Base-by-base conservation (phyloP, 257 asterid genomes). In the Verbascum thapsus region DNA sequence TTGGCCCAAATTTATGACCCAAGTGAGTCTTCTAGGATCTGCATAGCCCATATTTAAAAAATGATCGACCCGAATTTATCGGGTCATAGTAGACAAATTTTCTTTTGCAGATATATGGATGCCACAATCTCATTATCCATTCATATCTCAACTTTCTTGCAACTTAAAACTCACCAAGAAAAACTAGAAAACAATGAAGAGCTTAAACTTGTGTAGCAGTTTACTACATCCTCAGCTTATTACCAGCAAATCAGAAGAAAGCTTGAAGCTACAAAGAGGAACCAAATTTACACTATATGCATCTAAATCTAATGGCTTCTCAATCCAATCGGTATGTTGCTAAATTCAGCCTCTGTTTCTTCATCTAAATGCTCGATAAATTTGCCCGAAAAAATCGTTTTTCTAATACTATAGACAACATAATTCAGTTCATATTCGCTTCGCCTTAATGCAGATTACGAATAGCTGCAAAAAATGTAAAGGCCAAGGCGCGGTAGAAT, bases 401-500 rank as follows among this genome's bases (percentile, higher is more conserved):
- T 55, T 11, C 16, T 16, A n/a, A n/a, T n/a, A 37, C 62, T 4
- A 35, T 15, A 10, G 47, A 52, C 39, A 23, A 51, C 39, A 51
- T 1, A 22, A 2, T 51, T 51, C 16, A 51, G n/a, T 48, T 26
- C 2, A 50, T 17, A 10, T 17, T 56, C 43, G 7, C 45, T 22
- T 10, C 34, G 39, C 13, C 5, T 5, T 9, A 58, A 23, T 69
- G 76, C 78, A 88, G 96, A 69, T 69, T 9, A 58, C 59, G 4
- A 75, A 69, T 22, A 78, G 50, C 72, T 90, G 98, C 63, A 63
- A 81, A 70, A 81, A 35, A 51, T 90, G 98, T 58, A 73, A 79
- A 58, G 98, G 96, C 39, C 81, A 88, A 80, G 92, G 96, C 66
- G 90, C 96, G 30, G 63, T 90, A 38, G 98, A 90, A 43, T 90